phyloP scores from a whole-genome alignment of 1,284 basidiomycete genomes.

The Ceratobasidium sp. region DNA sequence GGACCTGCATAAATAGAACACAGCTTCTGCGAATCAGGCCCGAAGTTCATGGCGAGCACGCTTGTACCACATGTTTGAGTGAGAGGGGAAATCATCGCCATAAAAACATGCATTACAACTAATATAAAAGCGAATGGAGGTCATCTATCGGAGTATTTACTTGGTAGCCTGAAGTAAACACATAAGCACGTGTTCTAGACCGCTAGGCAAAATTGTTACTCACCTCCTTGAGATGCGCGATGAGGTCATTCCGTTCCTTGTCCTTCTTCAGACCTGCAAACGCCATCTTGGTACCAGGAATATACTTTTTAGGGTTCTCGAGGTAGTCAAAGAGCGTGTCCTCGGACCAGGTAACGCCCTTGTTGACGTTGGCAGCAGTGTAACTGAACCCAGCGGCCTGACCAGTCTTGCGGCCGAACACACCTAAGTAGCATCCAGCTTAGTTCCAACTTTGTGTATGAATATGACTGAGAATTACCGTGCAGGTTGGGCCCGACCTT shows the following conservation, averaged over 20 bases:
- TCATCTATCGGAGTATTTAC: conserved; percentile 14
- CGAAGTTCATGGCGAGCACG: not conserved
- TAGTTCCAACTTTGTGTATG: conserved; percentile 33
- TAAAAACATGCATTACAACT: conserved; percentile 19
- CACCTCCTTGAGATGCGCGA: conserved; percentile 75
- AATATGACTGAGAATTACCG: conserved; percentile 62
- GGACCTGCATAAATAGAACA: not conserved
- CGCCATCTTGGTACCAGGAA: conserved; percentile 97
- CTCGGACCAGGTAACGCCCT: conserved; percentile 85
- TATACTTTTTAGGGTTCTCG: conserved; percentile 98
- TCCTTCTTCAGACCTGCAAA: conserved; percentile 98
- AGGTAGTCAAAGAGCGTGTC: conserved; percentile 93
- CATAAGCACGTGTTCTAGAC: not conserved
- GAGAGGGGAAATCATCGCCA: conserved; percentile 19
- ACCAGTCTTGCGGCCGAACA: conserved; percentile 90
- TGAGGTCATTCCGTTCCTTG: conserved; percentile 91
- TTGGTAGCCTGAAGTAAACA: conserved; percentile 17
- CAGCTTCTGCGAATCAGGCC: not conserved
- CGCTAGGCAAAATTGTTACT: conserved; percentile 52
- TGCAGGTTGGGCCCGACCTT: conserved; percentile 96
- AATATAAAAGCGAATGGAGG: conserved; percentile 18
- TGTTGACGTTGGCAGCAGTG: conserved; percentile 96
- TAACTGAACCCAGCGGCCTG: conserved; percentile 88
- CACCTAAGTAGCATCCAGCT: conserved; percentile 52
- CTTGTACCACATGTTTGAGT: not conserved